Base-by-base conservation (phyloP, 768 basidiomycete genomes). In the Kwoniella heveanensis region DNA sequence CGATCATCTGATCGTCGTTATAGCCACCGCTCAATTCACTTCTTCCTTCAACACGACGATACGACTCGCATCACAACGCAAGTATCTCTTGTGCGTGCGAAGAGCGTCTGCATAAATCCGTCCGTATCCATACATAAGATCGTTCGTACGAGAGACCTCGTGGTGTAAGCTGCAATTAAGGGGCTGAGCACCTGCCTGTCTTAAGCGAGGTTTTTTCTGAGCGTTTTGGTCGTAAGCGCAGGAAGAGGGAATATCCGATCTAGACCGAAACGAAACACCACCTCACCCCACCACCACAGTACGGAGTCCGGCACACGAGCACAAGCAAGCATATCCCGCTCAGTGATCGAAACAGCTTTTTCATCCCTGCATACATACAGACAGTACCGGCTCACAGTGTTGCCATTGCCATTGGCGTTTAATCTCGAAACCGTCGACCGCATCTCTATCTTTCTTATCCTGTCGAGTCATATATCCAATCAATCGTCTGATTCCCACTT, bases 341-440 rank as follows among this genome's bases (percentile, higher is more conserved):
- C 32, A 32, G 9, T 44, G 39, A 7, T 44, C 39, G 39, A 44
- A 19, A 44, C 39, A 44, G 17, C 10, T 44, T 44, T n/a, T 44
- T 44, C 39, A 17, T 32, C 13, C 6, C 39, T 44, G 39, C 39
- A 44, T 44, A 44, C 39, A 19, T 7, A 17, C 39, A 19, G 8
- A 44, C 39, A 19, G 39, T 7, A 9, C 39, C 9, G 17, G 15
- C 39, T 10, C 3, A 44, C 39, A 44, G 39, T n/a, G n/a, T n/a
- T n/a, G n/a, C n/a, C n/a, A n/a, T n/a, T n/a, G n/a, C n/a, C 17
- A 44, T 44, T 44, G 39, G 39, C 39, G 39, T 44, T 44, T 44
- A 44, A 19, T 44, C 39, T 44, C 39, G 39, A 44, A 44, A 3
- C 17, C 6, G 39, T 10, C 39, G 19, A 44, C 19, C 19, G 15